These are phyloP conservation scores for Geotrichum carabidarum DNA, from an alignment of 1,139 yeast species.

Conservation along the genomic window DNA sequence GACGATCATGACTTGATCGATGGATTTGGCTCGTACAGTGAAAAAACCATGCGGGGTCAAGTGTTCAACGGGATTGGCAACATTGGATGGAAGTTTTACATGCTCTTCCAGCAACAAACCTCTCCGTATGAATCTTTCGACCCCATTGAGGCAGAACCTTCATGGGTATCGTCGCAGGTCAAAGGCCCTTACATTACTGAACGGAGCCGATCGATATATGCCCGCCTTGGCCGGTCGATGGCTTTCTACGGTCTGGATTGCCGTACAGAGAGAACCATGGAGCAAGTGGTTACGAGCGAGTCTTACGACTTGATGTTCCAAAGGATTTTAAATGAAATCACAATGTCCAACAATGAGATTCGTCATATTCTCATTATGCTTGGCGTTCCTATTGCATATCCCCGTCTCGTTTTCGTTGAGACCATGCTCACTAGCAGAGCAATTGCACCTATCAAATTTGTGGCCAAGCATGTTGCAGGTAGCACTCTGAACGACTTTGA, in stretches of 20 bases:
- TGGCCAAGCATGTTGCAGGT: conserved; percentile 60
- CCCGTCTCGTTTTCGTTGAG: conserved; percentile 88
- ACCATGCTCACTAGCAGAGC: conserved; percentile 52
- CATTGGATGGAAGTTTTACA: conserved; percentile 75
- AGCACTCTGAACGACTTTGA: conserved; percentile 86
- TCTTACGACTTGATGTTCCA: conserved; percentile 60
- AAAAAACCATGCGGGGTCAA: conserved; percentile 64
- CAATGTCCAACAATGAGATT: conserved; percentile 47
- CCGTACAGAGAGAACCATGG: conserved; percentile 76
- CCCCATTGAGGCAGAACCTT: conserved; percentile 28
- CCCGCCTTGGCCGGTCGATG: conserved; percentile 68
- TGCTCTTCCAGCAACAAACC: conserved; percentile 72
- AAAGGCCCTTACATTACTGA: conserved; percentile 65
- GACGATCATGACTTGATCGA: conserved; percentile 91
- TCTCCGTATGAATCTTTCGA: conserved; percentile 27
- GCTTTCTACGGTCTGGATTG: conserved; percentile 81
- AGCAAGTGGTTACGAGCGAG: conserved; percentile 49
- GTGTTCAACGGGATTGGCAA: conserved; percentile 68
- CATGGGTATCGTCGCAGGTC: conserved; percentile 35
- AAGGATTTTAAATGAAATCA: conserved; percentile 53
- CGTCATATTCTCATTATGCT: conserved; percentile 76
- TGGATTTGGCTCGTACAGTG: conserved; percentile 86
- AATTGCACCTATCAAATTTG: conserved; percentile 58
- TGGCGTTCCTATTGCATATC: conserved; percentile 93
- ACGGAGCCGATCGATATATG: conserved; percentile 59